phyloP scores from a whole-genome alignment of 75 land plant genomes.

The Selaginella tamariscina region DNA sequence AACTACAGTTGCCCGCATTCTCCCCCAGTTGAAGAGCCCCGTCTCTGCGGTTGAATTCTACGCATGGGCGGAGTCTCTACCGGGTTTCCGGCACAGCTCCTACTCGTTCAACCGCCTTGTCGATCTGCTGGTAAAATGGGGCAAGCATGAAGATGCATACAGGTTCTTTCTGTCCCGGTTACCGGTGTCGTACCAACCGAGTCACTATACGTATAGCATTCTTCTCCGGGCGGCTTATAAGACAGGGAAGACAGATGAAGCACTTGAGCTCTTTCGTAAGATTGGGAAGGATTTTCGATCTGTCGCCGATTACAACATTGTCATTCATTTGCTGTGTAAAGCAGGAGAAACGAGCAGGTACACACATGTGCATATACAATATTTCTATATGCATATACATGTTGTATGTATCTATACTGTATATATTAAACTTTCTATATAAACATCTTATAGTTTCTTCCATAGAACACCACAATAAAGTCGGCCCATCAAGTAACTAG shows the following conservation, averaged over 20 bases:
- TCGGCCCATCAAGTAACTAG: too few relatives aligned
- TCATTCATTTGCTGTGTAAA: background rate
- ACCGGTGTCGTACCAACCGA: background rate
- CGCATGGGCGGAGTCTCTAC: background rate
- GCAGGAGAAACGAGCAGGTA: background rate
- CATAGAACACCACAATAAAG: too few relatives aligned
- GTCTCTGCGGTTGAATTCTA: background rate
- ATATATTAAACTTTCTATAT: too few relatives aligned
- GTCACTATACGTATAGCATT: background rate
- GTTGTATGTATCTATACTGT: too few relatives aligned
- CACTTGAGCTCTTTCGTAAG: background rate
- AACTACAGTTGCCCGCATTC: background rate
- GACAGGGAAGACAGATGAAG: background rate
- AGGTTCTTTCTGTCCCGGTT: background rate
- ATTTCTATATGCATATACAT: too few relatives aligned
- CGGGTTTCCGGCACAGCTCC: background rate
- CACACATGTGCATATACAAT: too few relatives aligned
- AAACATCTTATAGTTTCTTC: too few relatives aligned
- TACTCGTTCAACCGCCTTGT: background rate
- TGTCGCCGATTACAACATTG: background rate
- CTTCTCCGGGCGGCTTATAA: background rate
- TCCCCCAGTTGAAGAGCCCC: background rate
- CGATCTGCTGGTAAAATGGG: background rate
- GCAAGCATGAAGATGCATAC: background rate
- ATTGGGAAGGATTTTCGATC: background rate